phyloP scores from a whole-genome alignment of 208 protist species.

The Trypanosoma melophagium region DNA sequence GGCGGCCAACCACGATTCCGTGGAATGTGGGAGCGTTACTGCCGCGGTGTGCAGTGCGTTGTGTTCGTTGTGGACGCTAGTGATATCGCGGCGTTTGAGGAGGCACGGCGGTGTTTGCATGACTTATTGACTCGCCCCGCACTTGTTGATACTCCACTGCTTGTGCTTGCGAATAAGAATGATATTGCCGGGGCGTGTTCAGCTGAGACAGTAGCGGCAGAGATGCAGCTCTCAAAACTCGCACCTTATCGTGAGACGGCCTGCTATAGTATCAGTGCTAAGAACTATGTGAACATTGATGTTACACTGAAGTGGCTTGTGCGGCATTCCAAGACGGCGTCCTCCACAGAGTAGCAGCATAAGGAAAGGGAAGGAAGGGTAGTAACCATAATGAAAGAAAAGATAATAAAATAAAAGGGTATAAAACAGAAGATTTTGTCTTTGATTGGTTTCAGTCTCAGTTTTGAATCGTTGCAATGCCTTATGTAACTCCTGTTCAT shows the following conservation, averaged over 20 bases:
- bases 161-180: conserved; percentile 93
- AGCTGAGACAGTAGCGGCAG: conserved; percentile 58
- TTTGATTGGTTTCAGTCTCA: no score
- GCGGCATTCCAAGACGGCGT: conserved; percentile 50
- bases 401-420: no score
- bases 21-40: conserved; percentile 93
- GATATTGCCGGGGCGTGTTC: conserved; percentile 66
- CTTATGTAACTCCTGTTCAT: no score
- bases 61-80: conserved; percentile 90
- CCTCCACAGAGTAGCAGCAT: no score
- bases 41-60: conserved; percentile 88
- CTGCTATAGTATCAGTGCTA: conserved; percentile 89
- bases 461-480: no score
- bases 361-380: no score
- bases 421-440: conserved; percentile 3
- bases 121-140: conserved; percentile 79
- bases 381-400: conserved; percentile 3
- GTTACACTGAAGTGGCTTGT: conserved; percentile 89
- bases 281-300: conserved; percentile 90
- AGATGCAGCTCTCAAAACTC: conserved; percentile 59
- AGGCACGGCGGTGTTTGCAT: conserved; percentile 58
- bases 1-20: conserved; percentile 91
- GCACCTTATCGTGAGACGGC: conserved; percentile 67
- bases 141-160: conserved; percentile 82
- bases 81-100: conserved; percentile 63